Conservation (phyloP, 345 rosid species). For the Populus ilicifolia region DNA sequence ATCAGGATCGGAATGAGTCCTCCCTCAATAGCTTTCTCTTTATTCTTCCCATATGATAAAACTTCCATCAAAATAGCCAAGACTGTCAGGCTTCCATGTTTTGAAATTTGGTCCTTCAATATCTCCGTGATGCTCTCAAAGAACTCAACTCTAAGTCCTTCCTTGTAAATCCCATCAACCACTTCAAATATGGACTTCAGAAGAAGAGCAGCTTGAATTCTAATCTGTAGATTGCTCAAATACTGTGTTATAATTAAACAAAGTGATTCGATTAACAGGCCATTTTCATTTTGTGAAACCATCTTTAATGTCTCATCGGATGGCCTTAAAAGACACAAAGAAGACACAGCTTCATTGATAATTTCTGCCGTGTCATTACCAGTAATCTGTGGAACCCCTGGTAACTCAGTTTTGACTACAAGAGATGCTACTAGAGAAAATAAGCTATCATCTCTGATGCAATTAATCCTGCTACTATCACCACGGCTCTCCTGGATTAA, state of each 20-base stretch:
- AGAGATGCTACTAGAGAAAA: slow-evolving; percentile 10
- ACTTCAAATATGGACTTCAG: slow-evolving; percentile 20
- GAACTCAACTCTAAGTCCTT: slow-evolving; percentile 8
- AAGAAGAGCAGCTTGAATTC: slow-evolving; percentile 11
- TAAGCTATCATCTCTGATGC: slow-evolving; percentile 7
- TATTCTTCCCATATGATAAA: slow-evolving; percentile 11
- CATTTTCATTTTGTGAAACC: slow-evolving; percentile 17
- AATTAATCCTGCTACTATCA: not conserved
- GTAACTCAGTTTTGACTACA: not conserved
- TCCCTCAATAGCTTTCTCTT: slow-evolving; percentile 18
- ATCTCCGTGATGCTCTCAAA: slow-evolving; percentile 19
- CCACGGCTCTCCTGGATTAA: slow-evolving; percentile 2
- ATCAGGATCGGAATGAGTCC: slow-evolving; percentile 14
- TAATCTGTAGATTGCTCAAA: slow-evolving; percentile 3
- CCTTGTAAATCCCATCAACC: slow-evolving; percentile 15
- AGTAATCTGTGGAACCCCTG: not conserved
- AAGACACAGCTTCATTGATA: slow-evolving; percentile 17
- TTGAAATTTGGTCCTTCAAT: slow-evolving; percentile 24
- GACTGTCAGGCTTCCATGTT: slow-evolving; percentile 12
- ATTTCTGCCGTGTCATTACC: not conserved
- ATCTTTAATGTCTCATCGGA: slow-evolving; percentile 11
- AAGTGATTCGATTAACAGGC: slow-evolving; percentile 9
- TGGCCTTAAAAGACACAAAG: slow-evolving; percentile 16
- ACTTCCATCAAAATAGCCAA: slow-evolving; percentile 15
- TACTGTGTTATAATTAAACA: slow-evolving; percentile 6